Evolutionary conservation across 1,284 basidiomycete genomes (phyloP).

Genomic region (Rugosomyces carneus): DNA sequence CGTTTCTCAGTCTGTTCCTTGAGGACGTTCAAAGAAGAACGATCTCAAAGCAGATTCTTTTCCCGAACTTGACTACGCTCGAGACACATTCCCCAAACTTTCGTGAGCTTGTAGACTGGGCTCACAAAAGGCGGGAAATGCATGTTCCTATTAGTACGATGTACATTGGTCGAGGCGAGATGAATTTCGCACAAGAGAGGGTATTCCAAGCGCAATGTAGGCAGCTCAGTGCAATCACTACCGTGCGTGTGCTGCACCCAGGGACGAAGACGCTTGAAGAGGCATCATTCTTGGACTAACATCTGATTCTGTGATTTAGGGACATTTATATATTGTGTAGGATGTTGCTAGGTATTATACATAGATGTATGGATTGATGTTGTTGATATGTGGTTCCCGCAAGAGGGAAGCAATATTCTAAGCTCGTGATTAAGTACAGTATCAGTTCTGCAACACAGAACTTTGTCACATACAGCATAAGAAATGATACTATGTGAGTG

Average conservation of each 20-base stretch:
- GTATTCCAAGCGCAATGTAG: slow-evolving; percentile 8
- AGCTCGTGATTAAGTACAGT: too few species aligned
- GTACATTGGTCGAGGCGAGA: slow-evolving; percentile 23
- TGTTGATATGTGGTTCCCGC: too few species aligned
- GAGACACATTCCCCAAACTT: slow-evolving; percentile 32
- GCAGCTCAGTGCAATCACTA: slow-evolving; percentile 15
- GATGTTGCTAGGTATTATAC: background rate
- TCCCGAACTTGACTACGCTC: slow-evolving; percentile 36
- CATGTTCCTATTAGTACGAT: slow-evolving; percentile 27
- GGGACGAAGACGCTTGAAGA: slow-evolving; percentile 34
- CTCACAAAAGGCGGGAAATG: slow-evolving; percentile 16
- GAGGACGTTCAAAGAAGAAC: slow-evolving; percentile 11
- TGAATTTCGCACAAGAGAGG: slow-evolving; percentile 15
- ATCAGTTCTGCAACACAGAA: too few species aligned
- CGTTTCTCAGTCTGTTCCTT: slow-evolving; percentile 40
- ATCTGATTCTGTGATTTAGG: background rate
- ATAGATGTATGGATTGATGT: too few species aligned
- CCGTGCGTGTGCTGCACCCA: slow-evolving; percentile 18
- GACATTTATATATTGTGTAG: background rate
- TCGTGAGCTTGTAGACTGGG: slow-evolving; percentile 20
- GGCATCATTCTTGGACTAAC: background rate
- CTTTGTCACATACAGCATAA: too few species aligned
- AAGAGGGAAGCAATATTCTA: too few species aligned
- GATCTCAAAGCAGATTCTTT: slow-evolving; percentile 21
- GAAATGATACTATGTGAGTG: slow-evolving; percentile 20